Conservation (phyloP, 495 filamentous ascomycete genomes). For the Astrothelium subdiscretum region DNA sequence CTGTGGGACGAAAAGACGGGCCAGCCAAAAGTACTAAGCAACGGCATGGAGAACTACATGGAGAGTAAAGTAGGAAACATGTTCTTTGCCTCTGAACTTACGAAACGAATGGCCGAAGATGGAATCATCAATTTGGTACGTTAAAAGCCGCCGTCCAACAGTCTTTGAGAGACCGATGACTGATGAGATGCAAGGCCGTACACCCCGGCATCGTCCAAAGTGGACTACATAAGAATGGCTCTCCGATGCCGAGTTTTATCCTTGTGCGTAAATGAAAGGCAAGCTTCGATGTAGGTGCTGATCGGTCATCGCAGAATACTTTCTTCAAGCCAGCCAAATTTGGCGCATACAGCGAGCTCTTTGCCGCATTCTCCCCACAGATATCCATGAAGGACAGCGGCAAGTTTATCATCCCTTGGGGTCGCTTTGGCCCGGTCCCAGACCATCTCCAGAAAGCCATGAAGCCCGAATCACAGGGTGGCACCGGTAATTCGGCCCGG, state of each 20-base stretch:
- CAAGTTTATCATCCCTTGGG: conserved; percentile 26
- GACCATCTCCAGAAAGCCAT: too few relatives aligned
- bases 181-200: conserved; percentile 9
- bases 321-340: conserved; percentile 12
- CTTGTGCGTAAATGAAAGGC: background rate
- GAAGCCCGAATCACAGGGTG: too few relatives aligned
- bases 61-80: conserved; percentile 33
- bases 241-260: background rate
- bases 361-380: conserved; percentile 12
- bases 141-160: background rate
- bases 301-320: too few relatives aligned
- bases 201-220: conserved; percentile 18
- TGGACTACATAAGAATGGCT: conserved; percentile 12
- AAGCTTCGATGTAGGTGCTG: too few relatives aligned
- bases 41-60: conserved; percentile 31
- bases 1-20: background rate
- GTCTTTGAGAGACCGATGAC: background rate
- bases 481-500: too few relatives aligned
- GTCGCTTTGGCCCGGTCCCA: conserved; percentile 3
- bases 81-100: conserved; percentile 23
- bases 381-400: conserved; percentile 12
- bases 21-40: conserved; percentile 8
- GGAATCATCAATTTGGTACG: conserved; percentile 5
- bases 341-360: conserved; percentile 29
- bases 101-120: background rate